A percentile compares a stretch with the other conserved stretches of the same genome.
phyloP scores from a whole-genome alignment of 306 rosid species.

The Ormosia semicastrata region DNA sequence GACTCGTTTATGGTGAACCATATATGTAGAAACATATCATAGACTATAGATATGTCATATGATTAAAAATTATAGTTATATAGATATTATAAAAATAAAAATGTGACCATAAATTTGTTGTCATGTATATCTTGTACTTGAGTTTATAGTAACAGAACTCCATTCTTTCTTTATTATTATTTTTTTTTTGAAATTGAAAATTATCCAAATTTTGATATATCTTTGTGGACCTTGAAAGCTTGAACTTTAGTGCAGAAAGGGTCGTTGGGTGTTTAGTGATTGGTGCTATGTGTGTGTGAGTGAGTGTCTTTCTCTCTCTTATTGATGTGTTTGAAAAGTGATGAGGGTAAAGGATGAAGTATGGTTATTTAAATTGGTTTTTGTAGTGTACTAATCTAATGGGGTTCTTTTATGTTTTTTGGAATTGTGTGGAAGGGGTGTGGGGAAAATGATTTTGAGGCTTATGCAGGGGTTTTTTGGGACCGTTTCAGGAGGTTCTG shows the following conservation, averaged over 20 bases:
- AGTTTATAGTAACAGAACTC: neutral
- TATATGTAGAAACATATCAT: neutral
- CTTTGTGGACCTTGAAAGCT: neutral
- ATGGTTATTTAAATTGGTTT: slow-evolving; percentile 4
- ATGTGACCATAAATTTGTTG: neutral
- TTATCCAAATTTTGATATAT: neutral
- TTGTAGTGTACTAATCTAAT: neutral
- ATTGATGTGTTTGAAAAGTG: slow-evolving; percentile 8
- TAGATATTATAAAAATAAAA: neutral
- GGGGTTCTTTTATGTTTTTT: slow-evolving; percentile 17
- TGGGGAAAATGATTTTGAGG: slow-evolving; percentile 90
- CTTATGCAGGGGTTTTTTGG: slow-evolving; percentile 83
- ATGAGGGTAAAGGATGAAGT: neutral
- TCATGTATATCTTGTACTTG: neutral
- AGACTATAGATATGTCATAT: neutral
- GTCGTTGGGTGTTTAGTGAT: neutral
- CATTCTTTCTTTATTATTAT: neutral
- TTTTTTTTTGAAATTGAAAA: neutral
- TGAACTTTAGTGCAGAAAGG: neutral
- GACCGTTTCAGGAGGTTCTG: slow-evolving; percentile 47
- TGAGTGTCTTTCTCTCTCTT: neutral
- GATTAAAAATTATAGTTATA: neutral
- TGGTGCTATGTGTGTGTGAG: neutral
- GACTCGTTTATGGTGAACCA: neutral
- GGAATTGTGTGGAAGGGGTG: slow-evolving; percentile 63